Conservation (phyloP, 1,284 basidiomycete genomes). For the Apiotrichum brassicae region DNA sequence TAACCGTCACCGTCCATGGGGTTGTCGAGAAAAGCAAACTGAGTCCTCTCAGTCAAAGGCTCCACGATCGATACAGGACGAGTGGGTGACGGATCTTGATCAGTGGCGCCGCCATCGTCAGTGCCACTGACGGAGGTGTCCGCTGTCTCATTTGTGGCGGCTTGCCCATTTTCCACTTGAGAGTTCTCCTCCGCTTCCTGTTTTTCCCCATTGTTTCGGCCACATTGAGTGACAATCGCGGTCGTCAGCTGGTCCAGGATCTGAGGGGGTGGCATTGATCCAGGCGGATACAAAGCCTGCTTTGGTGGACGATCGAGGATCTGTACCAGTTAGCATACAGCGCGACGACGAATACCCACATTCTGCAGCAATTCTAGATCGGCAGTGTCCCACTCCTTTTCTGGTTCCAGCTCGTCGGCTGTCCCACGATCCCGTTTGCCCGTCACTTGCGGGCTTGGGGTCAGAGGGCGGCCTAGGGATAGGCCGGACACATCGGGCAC, state of each 20-base stretch:
- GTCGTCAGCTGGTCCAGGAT: slow-evolving; percentile 41
- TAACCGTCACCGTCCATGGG: background rate
- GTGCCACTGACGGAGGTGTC: no score
- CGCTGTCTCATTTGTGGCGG: no score
- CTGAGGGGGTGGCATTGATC: slow-evolving; percentile 36
- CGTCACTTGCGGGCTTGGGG: slow-evolving; percentile 1
- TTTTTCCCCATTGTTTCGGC: background rate
- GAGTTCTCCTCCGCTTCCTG: background rate
- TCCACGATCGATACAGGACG: no score
- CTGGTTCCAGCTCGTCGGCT: background rate
- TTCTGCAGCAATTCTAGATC: slow-evolving; percentile 33
- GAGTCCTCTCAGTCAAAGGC: no score
- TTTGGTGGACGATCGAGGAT: slow-evolving; percentile 34
- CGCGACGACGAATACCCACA: slow-evolving; percentile 17
- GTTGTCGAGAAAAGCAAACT: background rate
- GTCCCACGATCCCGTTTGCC: slow-evolving; percentile 5
- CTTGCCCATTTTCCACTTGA: background rate
- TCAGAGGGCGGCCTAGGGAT: background rate
- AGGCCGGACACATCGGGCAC: slow-evolving; percentile 7
- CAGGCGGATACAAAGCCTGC: slow-evolving; percentile 34
- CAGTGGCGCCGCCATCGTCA: no score
- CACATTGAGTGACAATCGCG: slow-evolving; percentile 17
- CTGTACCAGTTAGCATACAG: background rate
- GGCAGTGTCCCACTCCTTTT: slow-evolving; percentile 32
- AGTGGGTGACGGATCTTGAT: no score